These are phyloP conservation scores for Monosporozyma solicola DNA, from an alignment of 805 yeast species.

Conservation along the genomic window DNA sequence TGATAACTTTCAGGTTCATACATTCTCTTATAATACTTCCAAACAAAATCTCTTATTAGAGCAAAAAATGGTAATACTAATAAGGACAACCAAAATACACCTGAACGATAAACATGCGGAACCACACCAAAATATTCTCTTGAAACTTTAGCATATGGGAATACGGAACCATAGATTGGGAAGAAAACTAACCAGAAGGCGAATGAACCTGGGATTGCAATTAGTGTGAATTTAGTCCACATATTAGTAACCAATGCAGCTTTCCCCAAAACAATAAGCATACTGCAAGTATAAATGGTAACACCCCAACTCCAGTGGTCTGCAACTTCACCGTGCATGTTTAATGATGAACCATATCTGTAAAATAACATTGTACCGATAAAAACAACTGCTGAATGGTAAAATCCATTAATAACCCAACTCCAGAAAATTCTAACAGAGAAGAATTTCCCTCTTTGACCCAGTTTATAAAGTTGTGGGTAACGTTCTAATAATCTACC, in stretches of 20 bases:
- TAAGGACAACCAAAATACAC: conserved; percentile 74
- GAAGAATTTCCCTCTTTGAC: conserved; percentile 82
- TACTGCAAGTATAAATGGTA: conserved; percentile 77
- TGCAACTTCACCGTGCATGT: conserved; percentile 54
- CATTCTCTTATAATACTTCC: conserved; percentile 93
- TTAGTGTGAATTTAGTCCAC: conserved; percentile 89
- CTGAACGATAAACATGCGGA: conserved; percentile 64
- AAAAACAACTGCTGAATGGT: conserved; percentile 80
- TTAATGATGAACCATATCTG: conserved; percentile 53
- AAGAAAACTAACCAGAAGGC: conserved; percentile 73
- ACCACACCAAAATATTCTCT: conserved; percentile 77
- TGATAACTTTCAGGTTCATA: conserved; percentile 89
- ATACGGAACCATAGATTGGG: conserved; percentile 79
- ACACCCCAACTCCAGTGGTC: conserved; percentile 97
- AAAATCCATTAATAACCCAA: conserved; percentile 93
- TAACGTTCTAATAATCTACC: conserved; percentile 84
- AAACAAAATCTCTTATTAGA: conserved; percentile 74
- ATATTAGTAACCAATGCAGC: conserved; percentile 86
- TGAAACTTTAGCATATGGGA: conserved; percentile 77
- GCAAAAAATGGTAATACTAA: conserved; percentile 72
- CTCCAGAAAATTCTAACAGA: conserved; percentile 93
- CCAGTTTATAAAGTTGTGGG: conserved; percentile 86
- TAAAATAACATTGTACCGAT: conserved; percentile 63
- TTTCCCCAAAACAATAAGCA: conserved; percentile 84
- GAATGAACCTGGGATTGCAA: conserved; percentile 94